Percentiles rank a stretch among this genome's conserved stretches.
phyloP scores from a whole-genome alignment of 2,329 filamentous ascomycete species.

The Thelonectria blattea region DNA sequence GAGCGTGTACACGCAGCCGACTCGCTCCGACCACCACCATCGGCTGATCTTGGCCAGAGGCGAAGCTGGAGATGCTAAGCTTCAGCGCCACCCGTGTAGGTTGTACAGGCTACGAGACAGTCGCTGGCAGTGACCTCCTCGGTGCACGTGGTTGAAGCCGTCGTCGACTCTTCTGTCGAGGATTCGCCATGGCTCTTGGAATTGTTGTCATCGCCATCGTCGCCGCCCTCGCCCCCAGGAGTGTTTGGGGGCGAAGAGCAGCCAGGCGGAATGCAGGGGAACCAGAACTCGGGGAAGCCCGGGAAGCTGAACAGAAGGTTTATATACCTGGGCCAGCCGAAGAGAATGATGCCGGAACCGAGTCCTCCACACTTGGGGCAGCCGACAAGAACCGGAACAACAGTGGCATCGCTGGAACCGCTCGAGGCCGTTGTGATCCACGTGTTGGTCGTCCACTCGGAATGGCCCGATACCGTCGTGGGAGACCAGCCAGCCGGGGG shows the following conservation, averaged over 20 bases:
- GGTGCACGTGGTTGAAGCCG: constrained; percentile 10
- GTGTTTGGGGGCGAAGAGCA: constrained; percentile 10
- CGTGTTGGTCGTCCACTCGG: constrained; percentile 27
- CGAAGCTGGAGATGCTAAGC: not conserved
- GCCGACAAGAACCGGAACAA: constrained; percentile 25
- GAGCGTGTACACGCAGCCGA: no score
- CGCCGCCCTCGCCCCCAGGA: not conserved
- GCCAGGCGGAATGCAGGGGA: constrained; percentile 24
- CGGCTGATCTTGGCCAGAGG: not conserved
- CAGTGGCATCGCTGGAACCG: constrained; percentile 17
- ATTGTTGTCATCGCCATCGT: constrained; percentile 6
- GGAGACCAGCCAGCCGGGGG: constrained; percentile 1
- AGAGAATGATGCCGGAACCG: constrained; percentile 23
- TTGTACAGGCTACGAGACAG: constrained; percentile 24
- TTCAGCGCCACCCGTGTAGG: constrained; percentile 10
- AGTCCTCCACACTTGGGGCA: constrained; percentile 12
- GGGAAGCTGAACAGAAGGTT: constrained; percentile 17
- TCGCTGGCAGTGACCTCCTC: constrained; percentile 24
- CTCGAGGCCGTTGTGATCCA: constrained; percentile 28
- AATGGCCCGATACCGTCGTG: constrained; percentile 7
- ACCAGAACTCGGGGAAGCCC: constrained; percentile 15
- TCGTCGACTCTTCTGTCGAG: not conserved
- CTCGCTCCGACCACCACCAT: not conserved
- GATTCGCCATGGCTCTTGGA: not conserved
- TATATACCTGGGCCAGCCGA: constrained; percentile 11